These are phyloP conservation scores for Hypoxylon crocopeplum DNA, from an alignment of 495 filamentous ascomycete species.

Conservation along the genomic window DNA sequence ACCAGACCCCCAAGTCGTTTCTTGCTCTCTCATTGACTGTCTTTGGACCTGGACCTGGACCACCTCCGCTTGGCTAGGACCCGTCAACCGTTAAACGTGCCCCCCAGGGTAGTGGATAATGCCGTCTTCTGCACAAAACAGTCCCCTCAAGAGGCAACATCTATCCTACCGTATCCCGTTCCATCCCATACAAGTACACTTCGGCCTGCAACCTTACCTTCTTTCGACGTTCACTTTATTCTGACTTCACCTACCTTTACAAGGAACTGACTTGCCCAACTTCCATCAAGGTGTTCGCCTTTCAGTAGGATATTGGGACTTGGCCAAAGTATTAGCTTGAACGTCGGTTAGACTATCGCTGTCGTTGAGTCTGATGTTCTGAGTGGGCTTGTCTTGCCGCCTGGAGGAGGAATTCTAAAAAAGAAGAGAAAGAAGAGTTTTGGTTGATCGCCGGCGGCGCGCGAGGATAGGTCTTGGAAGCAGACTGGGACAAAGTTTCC, in stretches of 20 bases:
- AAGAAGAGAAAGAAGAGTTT: neutral
- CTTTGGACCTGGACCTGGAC: conserved; percentile 47
- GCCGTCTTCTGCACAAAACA: conserved; percentile 60
- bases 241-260: conserved; percentile 47
- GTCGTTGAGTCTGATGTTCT: conserved; percentile 31
- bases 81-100: conserved; percentile 50
- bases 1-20: conserved; percentile 49
- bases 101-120: conserved; percentile 50
- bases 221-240: conserved; percentile 47
- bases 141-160: conserved; percentile 51
- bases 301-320: conserved; percentile 32
- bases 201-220: conserved; percentile 53
- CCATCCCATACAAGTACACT: conserved; percentile 59
- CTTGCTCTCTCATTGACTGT: conserved; percentile 43
- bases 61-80: conserved; percentile 46
- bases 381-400: conserved; percentile 18
- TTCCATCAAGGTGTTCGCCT: conserved; percentile 26
- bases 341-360: conserved; percentile 26
- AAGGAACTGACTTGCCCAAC: conserved; percentile 27
- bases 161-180: conserved; percentile 48
- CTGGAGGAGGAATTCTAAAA: conserved; percentile 25
- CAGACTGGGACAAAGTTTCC: conserved; percentile 49
- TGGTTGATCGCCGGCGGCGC: conserved; percentile 35
- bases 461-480: conserved; percentile 31
- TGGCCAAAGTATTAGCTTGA: conserved; percentile 24